These are phyloP conservation scores for Leptoxyphium fumago DNA, from an alignment of 2,329 filamentous ascomycete species.

Conservation along the genomic window DNA sequence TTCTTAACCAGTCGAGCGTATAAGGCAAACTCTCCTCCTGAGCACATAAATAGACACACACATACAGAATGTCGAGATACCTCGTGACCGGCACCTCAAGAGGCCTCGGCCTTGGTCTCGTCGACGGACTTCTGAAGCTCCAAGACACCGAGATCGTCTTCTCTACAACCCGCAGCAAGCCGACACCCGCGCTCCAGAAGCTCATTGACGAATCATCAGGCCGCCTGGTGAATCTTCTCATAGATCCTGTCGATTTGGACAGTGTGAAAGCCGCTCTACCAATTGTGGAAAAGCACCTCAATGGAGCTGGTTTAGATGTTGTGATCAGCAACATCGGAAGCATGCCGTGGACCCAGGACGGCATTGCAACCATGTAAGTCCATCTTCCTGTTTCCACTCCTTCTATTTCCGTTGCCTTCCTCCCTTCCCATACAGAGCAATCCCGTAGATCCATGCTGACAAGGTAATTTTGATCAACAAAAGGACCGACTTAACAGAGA, in stretches of 20 bases:
- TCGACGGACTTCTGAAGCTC: slow-evolving; percentile 17
- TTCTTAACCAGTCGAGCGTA: too few species aligned
- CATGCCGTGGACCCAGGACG: slow-evolving; percentile 4
- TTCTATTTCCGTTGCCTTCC: too few species aligned
- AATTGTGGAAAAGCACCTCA: slow-evolving; percentile 20
- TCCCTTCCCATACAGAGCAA: too few species aligned
- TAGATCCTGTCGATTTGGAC: slow-evolving; percentile 23
- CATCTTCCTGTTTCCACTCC: not conserved
- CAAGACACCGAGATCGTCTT: slow-evolving; percentile 22
- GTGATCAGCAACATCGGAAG: slow-evolving; percentile 33
- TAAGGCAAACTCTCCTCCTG: too few species aligned
- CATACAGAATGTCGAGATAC: slow-evolving; percentile 17
- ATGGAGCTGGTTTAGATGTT: slow-evolving; percentile 30
- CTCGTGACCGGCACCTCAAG: slow-evolving; percentile 22
- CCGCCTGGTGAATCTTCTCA: slow-evolving; percentile 22
- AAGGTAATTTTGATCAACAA: not conserved
- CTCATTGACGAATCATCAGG: slow-evolving; percentile 21
- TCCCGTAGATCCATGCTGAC: not conserved
- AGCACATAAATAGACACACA: too few species aligned
- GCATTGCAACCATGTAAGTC: slow-evolving; percentile 3
- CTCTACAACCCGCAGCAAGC: slow-evolving; percentile 24
- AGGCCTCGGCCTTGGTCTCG: slow-evolving; percentile 24
- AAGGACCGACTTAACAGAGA: slow-evolving; percentile 14
- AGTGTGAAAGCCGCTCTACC: slow-evolving; percentile 23
- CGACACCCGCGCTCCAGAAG: slow-evolving; percentile 21